phyloP scores from a whole-genome alignment of 768 basidiomycete species.

The Pulveroboletus sp. region DNA sequence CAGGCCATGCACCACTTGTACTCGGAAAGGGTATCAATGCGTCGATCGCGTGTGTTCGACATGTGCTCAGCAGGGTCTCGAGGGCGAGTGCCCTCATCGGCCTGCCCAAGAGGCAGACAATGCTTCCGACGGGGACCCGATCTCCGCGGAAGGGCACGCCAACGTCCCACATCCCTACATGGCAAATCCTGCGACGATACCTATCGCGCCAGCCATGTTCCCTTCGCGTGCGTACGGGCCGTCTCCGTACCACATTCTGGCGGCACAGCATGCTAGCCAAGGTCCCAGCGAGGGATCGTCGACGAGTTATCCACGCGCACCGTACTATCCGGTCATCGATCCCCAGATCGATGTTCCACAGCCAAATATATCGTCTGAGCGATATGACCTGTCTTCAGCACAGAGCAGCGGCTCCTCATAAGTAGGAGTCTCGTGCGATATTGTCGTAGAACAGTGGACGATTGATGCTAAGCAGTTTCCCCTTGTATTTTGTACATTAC shows the following conservation, averaged over 20 bases:
- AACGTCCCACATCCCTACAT: conserved; percentile 15
- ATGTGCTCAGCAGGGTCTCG: conserved; percentile 43
- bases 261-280: conserved; percentile 19
- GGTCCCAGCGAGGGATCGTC: conserved; percentile 22
- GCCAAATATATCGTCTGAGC: conserved; percentile 33
- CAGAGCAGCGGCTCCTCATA: conserved; percentile 16
- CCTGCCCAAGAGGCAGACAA: conserved; percentile 17
- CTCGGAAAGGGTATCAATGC: conserved; percentile 50
- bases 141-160: neutral
- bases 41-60: conserved; percentile 45
- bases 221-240: conserved; percentile 27
- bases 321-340: conserved; percentile 41
- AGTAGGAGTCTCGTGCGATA: neutral
- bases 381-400: conserved; percentile 27
- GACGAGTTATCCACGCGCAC: conserved; percentile 21
- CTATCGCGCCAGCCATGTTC: conserved; percentile 18
- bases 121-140: conserved; percentile 24
- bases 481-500: conserved; percentile 7
- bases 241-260: conserved; percentile 28
- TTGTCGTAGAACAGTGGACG: too few species aligned
- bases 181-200: conserved; percentile 6
- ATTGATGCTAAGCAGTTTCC: too few species aligned
- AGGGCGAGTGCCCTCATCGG: conserved; percentile 45
- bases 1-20: conserved; percentile 50
- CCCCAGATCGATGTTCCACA: conserved; percentile 33